Base-by-base conservation (phyloP, 345 rosid genomes). In the Angophora floribunda region DNA sequence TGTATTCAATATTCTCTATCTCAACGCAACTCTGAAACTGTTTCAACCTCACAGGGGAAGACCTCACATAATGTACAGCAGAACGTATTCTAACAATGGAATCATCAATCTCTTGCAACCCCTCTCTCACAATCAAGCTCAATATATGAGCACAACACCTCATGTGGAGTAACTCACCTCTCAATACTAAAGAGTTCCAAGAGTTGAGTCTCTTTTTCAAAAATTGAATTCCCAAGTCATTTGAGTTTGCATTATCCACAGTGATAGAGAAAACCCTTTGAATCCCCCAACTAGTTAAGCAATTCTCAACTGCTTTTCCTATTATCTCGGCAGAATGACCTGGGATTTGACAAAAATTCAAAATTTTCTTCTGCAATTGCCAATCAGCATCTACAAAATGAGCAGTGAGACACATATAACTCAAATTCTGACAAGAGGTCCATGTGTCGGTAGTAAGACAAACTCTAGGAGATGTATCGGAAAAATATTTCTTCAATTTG, bases 321-420 rank as follows among this genome's bases (percentile, higher is more conserved):
- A 91, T 87, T 21, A 85, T 57, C 65, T 87, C 70, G 1, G 51
- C 9, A 41, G 52, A 79, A 36, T 87, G 89, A 19, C 86, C 10
- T 1, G 52, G 1, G 2, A 87, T 32, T 87, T 79, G 86, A 41
- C 89, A 87, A 79, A 79, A 79, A 80, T 52, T 88, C 47, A 88
- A 26, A 8, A 86, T 88, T 36, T 70, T 89, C 11, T 89, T 86
- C 4, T 86, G 79, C 47, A 86, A 57, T 30, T 79, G 78, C 90
- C 88, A 86, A 45, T 89, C 61, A 9, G 52, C 52, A 86, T 89
- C 50, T 63, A 89, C 82, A 41, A 86, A 89, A 86, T 86, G 90
- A 45, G 87, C 51, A 2, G 87, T 85, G 6, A 88, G 86, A 85
- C 85, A 88, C 85, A 88, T 65, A 28, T 85, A 88, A 45, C 52